phyloP scores from a whole-genome alignment of 495 filamentous ascomycete genomes.

The Mytilinidion resinicola region DNA sequence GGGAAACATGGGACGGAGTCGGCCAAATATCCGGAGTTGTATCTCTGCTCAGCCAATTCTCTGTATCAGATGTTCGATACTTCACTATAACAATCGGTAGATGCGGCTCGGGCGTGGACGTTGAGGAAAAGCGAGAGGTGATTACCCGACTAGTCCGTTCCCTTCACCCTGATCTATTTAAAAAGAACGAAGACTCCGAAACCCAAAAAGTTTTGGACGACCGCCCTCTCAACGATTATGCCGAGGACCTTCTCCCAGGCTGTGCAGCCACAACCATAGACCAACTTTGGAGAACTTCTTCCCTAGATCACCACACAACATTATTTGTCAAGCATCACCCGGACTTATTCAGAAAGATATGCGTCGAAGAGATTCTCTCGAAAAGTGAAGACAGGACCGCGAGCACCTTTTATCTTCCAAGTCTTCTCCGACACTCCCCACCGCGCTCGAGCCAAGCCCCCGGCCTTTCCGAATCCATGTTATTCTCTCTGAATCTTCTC shows the following conservation, averaged over 20 bases:
- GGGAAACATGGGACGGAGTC: conserved; percentile 6
- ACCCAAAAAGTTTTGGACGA: not conserved
- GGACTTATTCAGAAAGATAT: conserved; percentile 3
- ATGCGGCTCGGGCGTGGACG: not conserved
- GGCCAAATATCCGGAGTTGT: conserved; percentile 8
- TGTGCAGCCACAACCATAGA: conserved; percentile 7
- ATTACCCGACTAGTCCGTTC: conserved; percentile 8
- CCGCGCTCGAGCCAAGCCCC: not conserved
- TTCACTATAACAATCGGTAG: not conserved
- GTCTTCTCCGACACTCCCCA: not conserved
- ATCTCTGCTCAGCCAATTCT: conserved; percentile 6
- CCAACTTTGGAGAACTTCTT: not conserved
- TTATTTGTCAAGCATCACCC: conserved; percentile 1
- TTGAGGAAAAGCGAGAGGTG: conserved; percentile 9
- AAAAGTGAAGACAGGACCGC: not conserved
- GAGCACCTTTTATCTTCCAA: not conserved
- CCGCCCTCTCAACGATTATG: conserved; percentile 7
- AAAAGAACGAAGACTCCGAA: not conserved
- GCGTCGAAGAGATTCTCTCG: conserved; percentile 3
- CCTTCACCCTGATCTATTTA: conserved; percentile 2
- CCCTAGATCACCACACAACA: not conserved
- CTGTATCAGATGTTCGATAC: conserved; percentile 9
- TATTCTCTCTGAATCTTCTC: conserved; percentile 14
- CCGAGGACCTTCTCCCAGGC: conserved; percentile 5
- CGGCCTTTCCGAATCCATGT: conserved; percentile 20